phyloP scores from a whole-genome alignment of 495 filamentous ascomycete genomes.

The Aspergillus kassunensis region DNA sequence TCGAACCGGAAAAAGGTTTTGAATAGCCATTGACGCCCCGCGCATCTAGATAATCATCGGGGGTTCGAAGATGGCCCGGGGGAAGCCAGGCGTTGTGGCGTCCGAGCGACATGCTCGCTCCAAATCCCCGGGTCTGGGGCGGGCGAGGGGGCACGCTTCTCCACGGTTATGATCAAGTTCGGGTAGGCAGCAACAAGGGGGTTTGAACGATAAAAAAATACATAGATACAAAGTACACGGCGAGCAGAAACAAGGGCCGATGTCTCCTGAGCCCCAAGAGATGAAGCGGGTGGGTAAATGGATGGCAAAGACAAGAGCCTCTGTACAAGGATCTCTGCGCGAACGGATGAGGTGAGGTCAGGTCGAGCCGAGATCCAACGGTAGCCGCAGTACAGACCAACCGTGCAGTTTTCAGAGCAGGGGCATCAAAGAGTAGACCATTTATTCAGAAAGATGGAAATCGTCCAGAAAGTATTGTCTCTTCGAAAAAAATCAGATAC shows the following conservation, averaged over 20 bases:
- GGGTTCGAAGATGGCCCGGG: conserved; percentile 45
- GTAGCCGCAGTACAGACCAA: conserved; percentile 32
- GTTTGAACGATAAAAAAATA: conserved; percentile 30
- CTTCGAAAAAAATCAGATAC: neutral
- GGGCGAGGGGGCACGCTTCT: conserved; percentile 46
- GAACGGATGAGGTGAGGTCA: conserved; percentile 40
- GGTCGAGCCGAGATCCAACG: conserved; percentile 24
- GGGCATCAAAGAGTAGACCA: neutral
- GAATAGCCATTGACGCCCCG: conserved; percentile 47
- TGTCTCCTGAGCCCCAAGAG: conserved; percentile 31
- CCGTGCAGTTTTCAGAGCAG: conserved; percentile 22
- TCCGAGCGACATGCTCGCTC: conserved; percentile 52
- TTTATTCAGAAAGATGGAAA: neutral
- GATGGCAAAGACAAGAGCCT: conserved; percentile 39
- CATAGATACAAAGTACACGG: conserved; percentile 27
- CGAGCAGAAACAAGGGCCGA: conserved; percentile 21
- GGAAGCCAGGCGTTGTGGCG: conserved; percentile 46
- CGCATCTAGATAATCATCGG: conserved; percentile 43
- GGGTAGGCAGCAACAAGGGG: conserved; percentile 27
- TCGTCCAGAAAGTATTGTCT: neutral
- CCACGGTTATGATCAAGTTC: conserved; percentile 41
- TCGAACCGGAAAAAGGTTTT: conserved; percentile 41
- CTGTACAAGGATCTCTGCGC: conserved; percentile 40
- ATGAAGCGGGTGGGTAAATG: conserved; percentile 33
- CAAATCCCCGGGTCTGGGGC: conserved; percentile 47